Evolutionary conservation across 1,284 basidiomycete species (phyloP), one percentile per base, ranked within the genome.

Genomic region (Neolentinus lepideus): DNA sequence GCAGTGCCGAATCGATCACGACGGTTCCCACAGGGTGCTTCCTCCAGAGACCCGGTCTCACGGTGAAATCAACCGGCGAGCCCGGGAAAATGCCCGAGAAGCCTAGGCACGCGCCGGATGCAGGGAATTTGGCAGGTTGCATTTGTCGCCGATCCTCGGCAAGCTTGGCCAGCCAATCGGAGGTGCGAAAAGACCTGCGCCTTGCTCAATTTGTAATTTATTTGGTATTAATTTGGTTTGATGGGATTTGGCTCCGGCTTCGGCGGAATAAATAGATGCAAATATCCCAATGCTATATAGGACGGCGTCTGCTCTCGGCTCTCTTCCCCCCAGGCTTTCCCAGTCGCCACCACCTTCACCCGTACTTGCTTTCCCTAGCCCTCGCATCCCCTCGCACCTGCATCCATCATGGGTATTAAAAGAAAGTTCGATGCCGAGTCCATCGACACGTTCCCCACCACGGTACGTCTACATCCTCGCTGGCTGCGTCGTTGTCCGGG

Each of bases 401-500:
- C 57, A 27, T 54, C 52, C 38, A 19, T 25, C 29, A 89, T 89
- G 85, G 75, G 80, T 50, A 62, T 87, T 65, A 90, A 90, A 68
- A 79, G 88, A 66, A 90, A 90, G 72, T 76, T 88, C 56, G 81
- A 83, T 58, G 60, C 75, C 35, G 83, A 84, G 60, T 69, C 74
- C 53, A 79, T 80, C 59, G 80, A 83, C 62, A 75, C 73, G 59
- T 71, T 67, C 57, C 77, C 71, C 59, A 63, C 62, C 58, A 57
- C 59, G 33, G 71, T 25, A 50, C 51, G 31, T 26, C 46, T 25
- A 29, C 56, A 43, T 53, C 56, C 48, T 57, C 56, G n/a, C 35
- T 56, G 46, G 4, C n/a, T 19, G 38, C 33, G 52, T 52, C 31
- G 53, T 59, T 60, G 51, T 45, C 51, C 50, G 19, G 48, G 50